phyloP scores from a whole-genome alignment of 1,139 yeast genomes.

The Saccharomyces hybrid region DNA sequence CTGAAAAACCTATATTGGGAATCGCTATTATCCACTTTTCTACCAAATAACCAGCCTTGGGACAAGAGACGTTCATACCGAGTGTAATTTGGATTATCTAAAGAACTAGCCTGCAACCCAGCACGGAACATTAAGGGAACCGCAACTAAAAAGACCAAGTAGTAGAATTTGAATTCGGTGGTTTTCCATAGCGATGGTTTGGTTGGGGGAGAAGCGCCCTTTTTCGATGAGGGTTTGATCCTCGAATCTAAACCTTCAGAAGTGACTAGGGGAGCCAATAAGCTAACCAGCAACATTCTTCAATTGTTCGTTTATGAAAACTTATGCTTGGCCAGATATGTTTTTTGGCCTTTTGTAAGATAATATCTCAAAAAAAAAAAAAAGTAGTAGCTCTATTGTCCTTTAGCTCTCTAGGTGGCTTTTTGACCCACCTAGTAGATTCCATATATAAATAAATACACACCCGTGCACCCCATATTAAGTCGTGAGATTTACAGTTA shows the following conservation, averaged over 20 bases:
- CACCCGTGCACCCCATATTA: background rate
- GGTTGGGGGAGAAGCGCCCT: background rate
- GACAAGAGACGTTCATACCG: conserved; percentile 53
- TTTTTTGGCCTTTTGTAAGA: no score
- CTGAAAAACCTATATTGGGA: conserved; percentile 82
- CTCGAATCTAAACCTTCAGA: background rate
- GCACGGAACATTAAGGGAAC: conserved; percentile 79
- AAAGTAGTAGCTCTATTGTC: background rate
- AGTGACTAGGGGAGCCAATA: background rate
- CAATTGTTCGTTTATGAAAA: background rate
- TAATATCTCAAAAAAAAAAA: no score
- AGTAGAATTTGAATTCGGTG: conserved; percentile 61
- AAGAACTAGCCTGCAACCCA: conserved; percentile 75
- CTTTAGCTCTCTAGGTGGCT: background rate
- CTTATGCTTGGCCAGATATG: background rate
- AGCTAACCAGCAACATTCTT: background rate
- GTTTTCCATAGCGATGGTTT: background rate
- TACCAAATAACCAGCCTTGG: conserved; percentile 68
- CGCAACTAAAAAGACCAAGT: conserved; percentile 51
- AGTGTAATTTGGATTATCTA: conserved; percentile 64
- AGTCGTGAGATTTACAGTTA: background rate
- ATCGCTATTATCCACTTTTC: conserved; percentile 85
- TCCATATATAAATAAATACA: background rate
- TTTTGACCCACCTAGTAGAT: background rate
- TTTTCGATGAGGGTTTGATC: background rate